These are phyloP conservation scores for Aspergillus sp. DNA, from an alignment of 2,329 filamentous ascomycete genomes.

Conservation along the genomic window DNA sequence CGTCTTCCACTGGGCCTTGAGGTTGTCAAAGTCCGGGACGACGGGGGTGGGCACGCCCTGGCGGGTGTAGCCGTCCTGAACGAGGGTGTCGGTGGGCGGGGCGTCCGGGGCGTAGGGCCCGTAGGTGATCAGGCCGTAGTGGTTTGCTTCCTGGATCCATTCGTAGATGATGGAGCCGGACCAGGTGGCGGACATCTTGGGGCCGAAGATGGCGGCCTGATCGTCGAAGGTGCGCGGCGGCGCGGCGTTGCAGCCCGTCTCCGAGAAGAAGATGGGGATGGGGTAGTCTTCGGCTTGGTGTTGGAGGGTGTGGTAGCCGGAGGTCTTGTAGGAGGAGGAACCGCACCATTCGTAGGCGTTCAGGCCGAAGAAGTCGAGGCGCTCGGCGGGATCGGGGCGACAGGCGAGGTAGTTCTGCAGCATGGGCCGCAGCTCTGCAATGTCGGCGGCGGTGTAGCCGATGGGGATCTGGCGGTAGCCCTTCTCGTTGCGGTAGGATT, in stretches of 20 bases:
- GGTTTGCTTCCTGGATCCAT: conserved; percentile 81
- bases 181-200: conserved; percentile 66
- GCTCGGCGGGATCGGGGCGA: conserved; percentile 63
- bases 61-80: conserved; percentile 66
- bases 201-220: conserved; percentile 72
- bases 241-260: conserved; percentile 73
- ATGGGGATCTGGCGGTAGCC: conserved; percentile 77
- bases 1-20: conserved; percentile 73
- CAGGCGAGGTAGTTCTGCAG: conserved; percentile 75
- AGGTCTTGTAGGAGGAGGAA: conserved; percentile 51
- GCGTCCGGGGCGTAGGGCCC: conserved; percentile 57
- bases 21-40: conserved; percentile 72
- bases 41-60: conserved; percentile 72
- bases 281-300: conserved; percentile 66
- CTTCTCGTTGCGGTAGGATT: conserved; percentile 72
- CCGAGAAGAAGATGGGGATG: conserved; percentile 86
- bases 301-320: conserved; percentile 70
- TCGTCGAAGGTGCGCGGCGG: conserved; percentile 51
- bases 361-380: conserved; percentile 78
- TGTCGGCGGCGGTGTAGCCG: conserved; percentile 85
- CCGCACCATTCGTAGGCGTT: conserved; percentile 86
- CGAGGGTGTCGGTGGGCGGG: conserved; percentile 51
- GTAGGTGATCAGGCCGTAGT: conserved; percentile 79
- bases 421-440: conserved; percentile 65
- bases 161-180: conserved; percentile 84